Evolutionary conservation across 2,329 filamentous ascomycete species (phyloP).

Genomic region (Thermochaetoides dissita): DNA sequence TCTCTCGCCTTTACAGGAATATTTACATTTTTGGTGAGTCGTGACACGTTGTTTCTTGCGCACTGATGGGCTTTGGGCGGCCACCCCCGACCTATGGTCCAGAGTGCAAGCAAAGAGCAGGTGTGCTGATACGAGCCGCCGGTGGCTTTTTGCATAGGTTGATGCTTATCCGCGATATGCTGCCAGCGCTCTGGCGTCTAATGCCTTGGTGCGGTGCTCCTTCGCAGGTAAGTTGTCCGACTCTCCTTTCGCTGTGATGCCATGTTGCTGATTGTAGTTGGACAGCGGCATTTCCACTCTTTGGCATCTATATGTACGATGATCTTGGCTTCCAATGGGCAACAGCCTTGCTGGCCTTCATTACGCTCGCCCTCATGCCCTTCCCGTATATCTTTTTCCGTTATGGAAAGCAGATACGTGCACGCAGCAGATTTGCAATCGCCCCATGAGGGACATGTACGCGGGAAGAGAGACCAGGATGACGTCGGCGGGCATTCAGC

Average conservation of each 20-base stretch:
- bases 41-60: not conserved
- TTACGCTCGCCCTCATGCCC: slow-evolving; percentile 47
- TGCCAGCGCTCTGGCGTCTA: slow-evolving; percentile 67
- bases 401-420: slow-evolving; percentile 43
- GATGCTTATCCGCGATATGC: slow-evolving; percentile 66
- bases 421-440: slow-evolving; percentile 38
- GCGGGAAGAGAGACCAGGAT: too few species aligned
- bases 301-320: slow-evolving; percentile 60
- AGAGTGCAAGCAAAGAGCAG: slow-evolving; percentile 12
- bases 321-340: slow-evolving; percentile 59
- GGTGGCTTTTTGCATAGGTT: slow-evolving; percentile 30
- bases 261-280: slow-evolving; percentile 2
- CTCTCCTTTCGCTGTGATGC: not conserved
- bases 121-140: slow-evolving; percentile 14
- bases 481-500: too few species aligned
- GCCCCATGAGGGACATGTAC: slow-evolving; percentile 8
- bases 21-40: slow-evolving; percentile 71
- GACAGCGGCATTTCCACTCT: slow-evolving; percentile 59
- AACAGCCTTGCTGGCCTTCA: slow-evolving; percentile 44
- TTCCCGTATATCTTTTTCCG: slow-evolving; percentile 51
- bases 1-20: slow-evolving; percentile 70
- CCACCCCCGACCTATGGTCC: slow-evolving; percentile 5
- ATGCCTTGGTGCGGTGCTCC: slow-evolving; percentile 62
- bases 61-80: slow-evolving; percentile 6
- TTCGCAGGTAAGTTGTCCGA: slow-evolving; percentile 46